Evolutionary conservation across 371 early-diverging fungal genomes (phyloP).

Genomic region (Synchytrium microbalum): DNA sequence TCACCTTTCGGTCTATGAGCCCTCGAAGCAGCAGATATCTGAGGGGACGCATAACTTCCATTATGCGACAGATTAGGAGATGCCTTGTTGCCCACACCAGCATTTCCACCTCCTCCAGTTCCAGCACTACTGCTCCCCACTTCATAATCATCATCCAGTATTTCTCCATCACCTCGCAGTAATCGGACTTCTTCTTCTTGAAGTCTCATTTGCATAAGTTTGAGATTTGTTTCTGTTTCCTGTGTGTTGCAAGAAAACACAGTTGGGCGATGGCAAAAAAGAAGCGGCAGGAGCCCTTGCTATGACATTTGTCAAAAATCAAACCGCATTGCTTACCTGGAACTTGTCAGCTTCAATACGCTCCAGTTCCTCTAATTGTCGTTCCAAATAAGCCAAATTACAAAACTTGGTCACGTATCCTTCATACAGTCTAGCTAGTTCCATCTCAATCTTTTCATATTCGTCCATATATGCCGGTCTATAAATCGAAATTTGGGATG

Average conservation of each 20-base stretch:
- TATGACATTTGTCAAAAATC: background rate
- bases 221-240: conserved; percentile 37
- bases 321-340: conserved; percentile 20
- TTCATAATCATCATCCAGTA: too few species aligned
- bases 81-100: too few species aligned
- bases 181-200: conserved; percentile 41
- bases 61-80: too few species aligned
- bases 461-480: conserved; percentile 52
- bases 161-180: conserved; percentile 35
- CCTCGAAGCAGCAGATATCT: too few species aligned
- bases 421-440: conserved; percentile 32
- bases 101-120: too few species aligned
- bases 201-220: conserved; percentile 35
- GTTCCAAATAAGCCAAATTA: conserved; percentile 39
- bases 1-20: too few species aligned
- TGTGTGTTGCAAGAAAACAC: background rate
- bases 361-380: conserved; percentile 37
- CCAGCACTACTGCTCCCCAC: too few species aligned
- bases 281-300: background rate
- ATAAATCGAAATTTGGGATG: background rate
- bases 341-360: conserved; percentile 37
- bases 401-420: conserved; percentile 37
- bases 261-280: background rate
- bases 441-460: conserved; percentile 41
- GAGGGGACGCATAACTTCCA: too few species aligned